Conservation (phyloP, 2,329 filamentous ascomycete species). For the Fusarium secorum region DNA sequence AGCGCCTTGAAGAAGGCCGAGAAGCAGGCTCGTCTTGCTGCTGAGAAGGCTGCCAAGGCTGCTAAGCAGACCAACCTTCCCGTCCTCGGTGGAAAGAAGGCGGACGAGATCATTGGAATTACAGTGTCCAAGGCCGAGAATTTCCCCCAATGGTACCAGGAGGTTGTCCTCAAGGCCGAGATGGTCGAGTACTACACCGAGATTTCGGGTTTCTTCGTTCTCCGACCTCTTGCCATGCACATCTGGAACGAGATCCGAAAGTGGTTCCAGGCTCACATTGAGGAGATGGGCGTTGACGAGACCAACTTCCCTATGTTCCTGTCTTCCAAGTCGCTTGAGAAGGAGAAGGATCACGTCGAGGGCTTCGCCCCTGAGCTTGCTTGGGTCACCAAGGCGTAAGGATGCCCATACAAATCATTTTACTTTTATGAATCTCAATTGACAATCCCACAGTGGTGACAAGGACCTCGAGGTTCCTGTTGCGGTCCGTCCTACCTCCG, state of each 20-base stretch:
- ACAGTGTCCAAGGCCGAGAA: conserved; percentile 85
- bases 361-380: conserved; percentile 95
- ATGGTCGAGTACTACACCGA: conserved; percentile 96
- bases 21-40: conserved; percentile 68
- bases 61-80: conserved; percentile 62
- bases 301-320: conserved; percentile 97
- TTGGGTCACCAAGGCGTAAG: conserved; percentile 85
- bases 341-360: conserved; percentile 96
- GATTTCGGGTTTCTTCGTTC: conserved; percentile 96
- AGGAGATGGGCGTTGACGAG: conserved; percentile 91
- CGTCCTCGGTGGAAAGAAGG: conserved; percentile 66
- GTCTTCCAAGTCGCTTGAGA: conserved; percentile 84
- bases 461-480: conserved; percentile 86
- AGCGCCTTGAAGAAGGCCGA: conserved; percentile 72
- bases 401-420: conserved; percentile 22
- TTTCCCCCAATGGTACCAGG: conserved; percentile 96
- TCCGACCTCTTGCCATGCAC: conserved; percentile 75
- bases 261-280: conserved; percentile 78
- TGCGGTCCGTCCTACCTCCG: conserved; percentile 72
- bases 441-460: conserved; percentile 70
- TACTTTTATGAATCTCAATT: background rate
- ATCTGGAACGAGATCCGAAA: conserved; percentile 72
- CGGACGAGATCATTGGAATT: conserved; percentile 82
- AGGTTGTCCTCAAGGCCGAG: conserved; percentile 95
- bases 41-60: conserved; percentile 69